Base-by-base conservation (phyloP, 768 basidiomycete genomes). In the Trametes cubensis region DNA sequence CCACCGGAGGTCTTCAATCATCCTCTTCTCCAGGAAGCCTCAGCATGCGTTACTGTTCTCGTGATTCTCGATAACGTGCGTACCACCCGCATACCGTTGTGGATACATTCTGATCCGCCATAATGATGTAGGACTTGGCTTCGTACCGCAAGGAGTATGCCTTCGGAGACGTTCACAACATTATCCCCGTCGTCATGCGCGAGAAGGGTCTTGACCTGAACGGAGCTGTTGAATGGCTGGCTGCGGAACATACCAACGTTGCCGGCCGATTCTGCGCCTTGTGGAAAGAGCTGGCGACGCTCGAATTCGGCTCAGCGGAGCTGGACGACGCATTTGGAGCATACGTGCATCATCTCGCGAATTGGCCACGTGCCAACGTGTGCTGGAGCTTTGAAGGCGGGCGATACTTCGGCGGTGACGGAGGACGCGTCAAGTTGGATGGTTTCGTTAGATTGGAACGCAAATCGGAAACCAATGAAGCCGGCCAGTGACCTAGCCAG, bases 1-100 rank as follows among this genome's bases (percentile, higher is more conserved):
- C 82, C 85, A 6, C 82, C 88, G 54, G 78, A 81, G 47, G 79
- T 88, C 18, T 82, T 83, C 63, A 74, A 83, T 40, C 78, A 89
- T 70, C 75, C 82, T n/a, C 72, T 62, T 20, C 83, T 89, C 69
- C 72, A 75, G 64, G 76, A 78, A 42, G 77, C 83, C 28, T 25
- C 47, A 0, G 28, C 40, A 1, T 51, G 53, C 25, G 47, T 25
- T 18, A 52, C 55, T 2, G 63, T 60, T 25, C 44, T 64, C 28
- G 21, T 64, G 41, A 56, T 60, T n/a, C 50, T 53, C 23, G 51
- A 84, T 20, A 89, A 90, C 70, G 87, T 88, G 63, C 69, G 82
- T 74, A 26, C 26, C 7, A 2, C 25, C n/a, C 1, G 5, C 20
- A 14, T n/a, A n/a, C n/a, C n/a, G n/a, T n/a, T n/a, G n/a, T 30